Base-by-base conservation (phyloP, 768 basidiomycete species). In the Auriscalpium vulgare region DNA sequence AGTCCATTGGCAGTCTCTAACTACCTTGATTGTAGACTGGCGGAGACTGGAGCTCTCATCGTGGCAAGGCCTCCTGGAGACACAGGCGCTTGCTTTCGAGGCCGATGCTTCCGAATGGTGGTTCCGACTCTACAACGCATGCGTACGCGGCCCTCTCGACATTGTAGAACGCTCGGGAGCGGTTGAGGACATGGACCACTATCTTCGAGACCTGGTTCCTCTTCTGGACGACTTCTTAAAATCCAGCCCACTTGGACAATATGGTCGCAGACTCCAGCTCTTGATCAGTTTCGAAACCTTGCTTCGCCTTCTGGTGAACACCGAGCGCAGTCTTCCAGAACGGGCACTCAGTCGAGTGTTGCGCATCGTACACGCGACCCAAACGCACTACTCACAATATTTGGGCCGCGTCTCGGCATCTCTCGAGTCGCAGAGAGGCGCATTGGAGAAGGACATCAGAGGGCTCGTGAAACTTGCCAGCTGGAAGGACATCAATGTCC, bases 401-500 rank as follows among this genome's bases (percentile, higher is more conserved):
- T 66, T 74, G 16, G 60, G 71, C 1, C 66, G 71, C 11, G 67
- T 94, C 34, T 63, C 69, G 2, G 64, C 70, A 2, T 74, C 74
- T n/a, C 71, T 97, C 34, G 62, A 66, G 3, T 69, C 76, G 16
- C 85, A 89, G 65, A 80, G 85, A 50, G 69, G 68, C 1, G 65
- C 63, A 0, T 68, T 97, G 36, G 92, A 97, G 70, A 87, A 84
- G 62, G 88, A 95, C 55, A 79, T 97, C 51, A 81, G 77, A 56
- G 84, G 80, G 46, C 86, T 93, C 66, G 87, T 98, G 75, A 95
- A 94, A 69, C 76, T 99, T 47, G 97, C 97, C 2, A 97, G 94
- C 65, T 98, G 97, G 97, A 97, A 90, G 69, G 97, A 99, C 66
- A 75, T 94, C 66, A 99, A 98, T 64, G 88, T 98, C 10, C 87